Conservation (phyloP, 1,284 basidiomycete species). For the Schizophyllum commune region DNA sequence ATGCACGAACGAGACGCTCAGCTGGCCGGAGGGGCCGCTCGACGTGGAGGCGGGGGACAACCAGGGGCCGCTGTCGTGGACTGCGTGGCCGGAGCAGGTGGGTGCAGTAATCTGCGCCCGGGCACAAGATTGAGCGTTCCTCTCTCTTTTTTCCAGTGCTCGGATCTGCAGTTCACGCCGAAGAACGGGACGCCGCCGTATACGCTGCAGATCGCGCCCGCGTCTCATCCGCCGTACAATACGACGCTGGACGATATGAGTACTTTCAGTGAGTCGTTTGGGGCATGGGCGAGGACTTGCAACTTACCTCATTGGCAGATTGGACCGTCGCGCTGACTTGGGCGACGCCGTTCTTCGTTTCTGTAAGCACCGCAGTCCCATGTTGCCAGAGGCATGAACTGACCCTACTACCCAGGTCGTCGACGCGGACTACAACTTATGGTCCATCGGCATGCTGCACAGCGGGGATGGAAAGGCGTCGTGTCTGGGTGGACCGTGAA, state of each 20-base stretch:
- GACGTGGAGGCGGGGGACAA: slow-evolving; percentile 36
- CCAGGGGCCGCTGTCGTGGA: slow-evolving; percentile 43
- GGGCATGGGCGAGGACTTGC: too few species aligned
- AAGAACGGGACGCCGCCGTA: slow-evolving; percentile 41
- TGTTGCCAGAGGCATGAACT: slow-evolving; percentile 21
- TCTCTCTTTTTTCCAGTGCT: slow-evolving; percentile 27
- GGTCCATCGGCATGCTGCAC: slow-evolving; percentile 52
- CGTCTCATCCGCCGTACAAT: slow-evolving; percentile 41
- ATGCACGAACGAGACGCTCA: slow-evolving; percentile 41
- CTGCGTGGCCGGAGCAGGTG: slow-evolving; percentile 52
- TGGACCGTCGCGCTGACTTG: slow-evolving; percentile 53
- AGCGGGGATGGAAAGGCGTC: slow-evolving; percentile 27
- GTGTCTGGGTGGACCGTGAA: not conserved
- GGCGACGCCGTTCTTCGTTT: slow-evolving; percentile 42
- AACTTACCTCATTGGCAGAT: too few species aligned
- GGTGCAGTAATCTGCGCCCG: too few species aligned
- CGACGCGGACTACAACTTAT: slow-evolving; percentile 41
- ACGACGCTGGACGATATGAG: slow-evolving; percentile 34
- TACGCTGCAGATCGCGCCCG: slow-evolving; percentile 38
- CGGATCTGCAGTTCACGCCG: slow-evolving; percentile 34
- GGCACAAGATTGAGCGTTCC: not conserved
- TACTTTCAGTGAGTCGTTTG: slow-evolving; percentile 28
- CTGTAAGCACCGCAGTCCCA: too few species aligned
- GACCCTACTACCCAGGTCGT: slow-evolving; percentile 23
- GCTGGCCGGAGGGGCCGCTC: slow-evolving; percentile 28